Base-by-base conservation (phyloP, 345 rosid species). In the Moricandia arvensis region DNA sequence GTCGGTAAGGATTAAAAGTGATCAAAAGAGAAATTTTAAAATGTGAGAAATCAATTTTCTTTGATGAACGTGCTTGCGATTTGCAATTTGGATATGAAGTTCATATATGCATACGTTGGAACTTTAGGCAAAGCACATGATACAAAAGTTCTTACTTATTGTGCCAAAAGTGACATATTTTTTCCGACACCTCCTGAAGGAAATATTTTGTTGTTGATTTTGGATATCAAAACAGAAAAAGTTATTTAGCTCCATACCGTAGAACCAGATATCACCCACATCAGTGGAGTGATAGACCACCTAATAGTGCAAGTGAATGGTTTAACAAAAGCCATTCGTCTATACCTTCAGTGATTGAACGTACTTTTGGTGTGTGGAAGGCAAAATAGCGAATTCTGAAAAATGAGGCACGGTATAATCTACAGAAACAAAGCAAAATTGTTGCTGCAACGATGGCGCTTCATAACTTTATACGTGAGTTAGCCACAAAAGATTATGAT, bases 131-230 rank as follows among this genome's bases (percentile, higher is more conserved):
- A 38, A 45, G 58, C 38, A 66, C 70, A 66, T 66, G 58, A 43
- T 45, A 45, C 70, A n/a, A 66, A 66, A 45, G 35, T 66, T 26
- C 43, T 62, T 4, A 62, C 47, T 0, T 34, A 62, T 34, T 62
- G 63, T 62, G 45, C 66, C 0, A 24, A 45, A 41, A 5, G 7
- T 12, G 58, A 66, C 38, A 15, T 1, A 21, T 66, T 43, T 5
- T 45, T 66, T 45, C 35, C 13, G 3, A 16, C 1, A 15, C 66
- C 29, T 34, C 45, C n/a, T 0, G 26, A 62, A 34, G 47, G 47
- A 34, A n/a, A 62, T 62, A 62, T 33, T 62, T 62, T 34, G 66
- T 34, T 62, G 27, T 34, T 62, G 66, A 62, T n/a, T 62, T n/a
- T 15, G 29, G 66, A 62, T 62, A 62, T 62, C 66, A 13, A 3